Base-by-base conservation (phyloP, 306 rosid species). In the Casuarina cunninghamiana region DNA sequence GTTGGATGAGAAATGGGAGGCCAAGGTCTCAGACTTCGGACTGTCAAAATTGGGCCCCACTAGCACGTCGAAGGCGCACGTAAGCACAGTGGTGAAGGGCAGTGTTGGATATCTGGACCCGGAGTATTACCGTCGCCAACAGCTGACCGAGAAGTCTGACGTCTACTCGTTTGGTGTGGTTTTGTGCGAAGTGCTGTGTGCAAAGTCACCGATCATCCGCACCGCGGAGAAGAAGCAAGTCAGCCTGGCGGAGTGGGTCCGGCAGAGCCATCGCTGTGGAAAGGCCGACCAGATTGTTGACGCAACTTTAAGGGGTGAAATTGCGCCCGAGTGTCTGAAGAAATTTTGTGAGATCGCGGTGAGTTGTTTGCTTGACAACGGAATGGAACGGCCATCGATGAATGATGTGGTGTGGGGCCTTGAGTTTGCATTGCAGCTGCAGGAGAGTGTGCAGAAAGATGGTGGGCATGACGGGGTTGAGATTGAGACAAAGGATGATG, bases 111-210 rank as follows among this genome's bases (percentile, higher is more conserved):
- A 84, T 51, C 26, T 90, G 1, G 89, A 90, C 43, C 90, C 90
- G 0, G 86, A 90, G 26, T 90, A 88, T 57, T 84, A 71, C 32
- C 37, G 67, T 1, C 78, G 61, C 0, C 76, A 72, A n/a, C 76
- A 10, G 2, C 76, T 89, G 2, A 81, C 85, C 0, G 80, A 75
- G 17, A 85, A 89, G 66, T 85, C 89, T 0, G 87, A 89, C 48
- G 89, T 87, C 15, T 89, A 87, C 63, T 83, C 91, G 0, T 80
- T 86, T n/a, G 87, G 90, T 1, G 90, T 84, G 2, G 86, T 87
- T 7, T 10, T 87, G 12, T 78, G 77, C 26, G 92, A 88, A 35
- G 80, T 82, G 0, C 11, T 89, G 0, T 85, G 88, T 26, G 89
- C 78, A 0, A 78, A 80, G 72, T 87, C 91, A 3, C 84, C 96